phyloP scores from a whole-genome alignment of 2,329 filamentous ascomycete genomes.

The Penicillium sp. region DNA sequence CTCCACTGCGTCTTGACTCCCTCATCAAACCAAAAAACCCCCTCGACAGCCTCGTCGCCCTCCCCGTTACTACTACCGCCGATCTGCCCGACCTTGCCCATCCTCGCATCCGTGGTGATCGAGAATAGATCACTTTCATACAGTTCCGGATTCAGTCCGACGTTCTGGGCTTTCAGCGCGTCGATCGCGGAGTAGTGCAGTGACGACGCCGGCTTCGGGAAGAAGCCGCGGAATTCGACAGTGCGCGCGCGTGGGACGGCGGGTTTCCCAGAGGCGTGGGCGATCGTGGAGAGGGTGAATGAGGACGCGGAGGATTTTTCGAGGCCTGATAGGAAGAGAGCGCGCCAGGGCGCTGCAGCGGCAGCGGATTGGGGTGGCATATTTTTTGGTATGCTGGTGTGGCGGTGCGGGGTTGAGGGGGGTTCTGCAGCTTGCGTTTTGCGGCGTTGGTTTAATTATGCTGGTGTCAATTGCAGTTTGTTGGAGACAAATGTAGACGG shows the following conservation, averaged over 20 bases:
- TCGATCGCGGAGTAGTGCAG: conserved; percentile 76
- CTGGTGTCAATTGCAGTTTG: not conserved
- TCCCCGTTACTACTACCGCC: conserved; percentile 53
- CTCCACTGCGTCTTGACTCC: conserved; percentile 77
- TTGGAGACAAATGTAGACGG: not conserved
- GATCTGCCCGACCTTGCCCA: conserved; percentile 81
- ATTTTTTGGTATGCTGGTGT: not conserved
- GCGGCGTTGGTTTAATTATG: not conserved
- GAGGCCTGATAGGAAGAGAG: conserved; percentile 32
- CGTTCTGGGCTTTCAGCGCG: conserved; percentile 56
- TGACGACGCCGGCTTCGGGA: conserved; percentile 58
- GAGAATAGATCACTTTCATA: conserved; percentile 80
- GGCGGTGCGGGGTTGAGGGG: not conserved
- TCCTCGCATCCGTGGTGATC: conserved; percentile 86
- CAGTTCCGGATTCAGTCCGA: conserved; percentile 63
- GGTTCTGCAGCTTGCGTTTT: not conserved
- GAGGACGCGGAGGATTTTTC: conserved; percentile 28
- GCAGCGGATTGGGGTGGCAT: conserved; percentile 12
- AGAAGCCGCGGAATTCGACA: conserved; percentile 86
- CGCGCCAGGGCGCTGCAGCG: conserved; percentile 34
- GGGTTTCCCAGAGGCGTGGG: conserved; percentile 19
- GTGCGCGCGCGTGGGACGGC: conserved; percentile 52
- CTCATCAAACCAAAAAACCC: conserved; percentile 78
- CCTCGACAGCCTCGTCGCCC: conserved; percentile 71
- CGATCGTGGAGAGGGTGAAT: conserved; percentile 36